A percentile compares a stretch with the other conserved stretches of the same genome.
These are phyloP conservation scores for Talaromyces nanjingensis DNA, from an alignment of 495 filamentous ascomycete genomes.

Conservation along the genomic window DNA sequence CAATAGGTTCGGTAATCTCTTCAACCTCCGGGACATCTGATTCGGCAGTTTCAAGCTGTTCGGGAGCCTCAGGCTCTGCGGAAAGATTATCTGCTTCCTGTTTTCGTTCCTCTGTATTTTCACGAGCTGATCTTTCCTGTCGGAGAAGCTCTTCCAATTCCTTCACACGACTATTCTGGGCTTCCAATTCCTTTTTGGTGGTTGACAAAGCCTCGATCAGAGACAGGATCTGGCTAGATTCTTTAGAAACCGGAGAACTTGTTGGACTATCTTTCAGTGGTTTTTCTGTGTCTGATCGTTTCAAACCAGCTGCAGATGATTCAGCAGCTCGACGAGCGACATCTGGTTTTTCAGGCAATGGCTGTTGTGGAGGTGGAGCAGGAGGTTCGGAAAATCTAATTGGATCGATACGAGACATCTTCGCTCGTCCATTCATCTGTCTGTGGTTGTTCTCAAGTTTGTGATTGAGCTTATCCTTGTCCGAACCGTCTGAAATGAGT, in stretches of 20 bases:
- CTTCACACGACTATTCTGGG: slow-evolving; percentile 66
- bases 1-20: slow-evolving; percentile 4
- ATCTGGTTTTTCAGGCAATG: slow-evolving; percentile 85
- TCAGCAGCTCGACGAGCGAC: slow-evolving; percentile 42
- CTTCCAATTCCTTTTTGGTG: slow-evolving; percentile 74
- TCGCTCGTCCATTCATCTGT: slow-evolving; percentile 37
- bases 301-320: slow-evolving; percentile 51
- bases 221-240: slow-evolving; percentile 65
- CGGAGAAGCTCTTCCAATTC: slow-evolving; percentile 73
- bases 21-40: slow-evolving; percentile 8
- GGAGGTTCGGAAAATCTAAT: slow-evolving; percentile 79
- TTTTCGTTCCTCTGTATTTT: slow-evolving; percentile 70
- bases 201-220: slow-evolving; percentile 75
- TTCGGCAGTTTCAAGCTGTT: slow-evolving; percentile 24
- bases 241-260: slow-evolving; percentile 57
- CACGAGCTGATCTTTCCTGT: slow-evolving; percentile 73
- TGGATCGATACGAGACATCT: slow-evolving; percentile 52
- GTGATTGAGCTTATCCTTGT: slow-evolving; percentile 51
- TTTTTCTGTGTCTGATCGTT: slow-evolving; percentile 68
- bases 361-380: slow-evolving; percentile 85
- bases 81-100: slow-evolving; percentile 14
- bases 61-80: slow-evolving; percentile 25
- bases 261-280: slow-evolving; percentile 48
- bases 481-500: slow-evolving; percentile 59
- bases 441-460: slow-evolving; percentile 32